Percentiles rank a stretch among this genome's conserved stretches.
These are phyloP conservation scores for Saccharomyces paradoxus DNA, from an alignment of 805 yeast genomes.

Conservation along the genomic window DNA sequence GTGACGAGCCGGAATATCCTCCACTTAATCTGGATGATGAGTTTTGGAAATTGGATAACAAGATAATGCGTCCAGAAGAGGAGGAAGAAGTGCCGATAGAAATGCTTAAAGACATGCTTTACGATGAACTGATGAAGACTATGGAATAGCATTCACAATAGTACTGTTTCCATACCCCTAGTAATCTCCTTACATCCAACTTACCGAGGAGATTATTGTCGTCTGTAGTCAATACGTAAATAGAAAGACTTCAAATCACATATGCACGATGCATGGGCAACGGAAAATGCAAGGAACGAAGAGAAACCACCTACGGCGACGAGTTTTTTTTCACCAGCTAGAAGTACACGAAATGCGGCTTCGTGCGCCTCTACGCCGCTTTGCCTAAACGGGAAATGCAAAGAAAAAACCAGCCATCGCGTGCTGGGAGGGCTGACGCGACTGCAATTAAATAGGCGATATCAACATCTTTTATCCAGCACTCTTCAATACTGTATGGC, in stretches of 20 bases:
- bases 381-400: neutral
- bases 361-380: neutral
- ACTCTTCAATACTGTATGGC: neutral
- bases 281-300: neutral
- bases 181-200: neutral
- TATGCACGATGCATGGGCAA: neutral
- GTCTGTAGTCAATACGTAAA: neutral
- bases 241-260: neutral
- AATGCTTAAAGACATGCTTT: slow-evolving; percentile 66
- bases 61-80: slow-evolving; percentile 42
- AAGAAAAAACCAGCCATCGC: neutral
- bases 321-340: neutral
- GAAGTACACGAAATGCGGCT: neutral
- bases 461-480: neutral
- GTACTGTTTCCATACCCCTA: neutral
- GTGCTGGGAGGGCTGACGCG: neutral
- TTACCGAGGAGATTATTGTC: neutral
- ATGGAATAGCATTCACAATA: slow-evolving; percentile 12
- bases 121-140: slow-evolving; percentile 66
- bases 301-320: neutral
- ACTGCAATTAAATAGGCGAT: neutral
- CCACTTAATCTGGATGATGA: slow-evolving; percentile 31
- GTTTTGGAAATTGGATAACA: slow-evolving; percentile 37
- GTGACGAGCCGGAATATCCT: slow-evolving; percentile 53
- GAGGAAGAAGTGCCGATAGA: slow-evolving; percentile 68